These are phyloP conservation scores for Sporothrix pallida DNA, from an alignment of 2,329 filamentous ascomycete genomes.

Conservation along the genomic window DNA sequence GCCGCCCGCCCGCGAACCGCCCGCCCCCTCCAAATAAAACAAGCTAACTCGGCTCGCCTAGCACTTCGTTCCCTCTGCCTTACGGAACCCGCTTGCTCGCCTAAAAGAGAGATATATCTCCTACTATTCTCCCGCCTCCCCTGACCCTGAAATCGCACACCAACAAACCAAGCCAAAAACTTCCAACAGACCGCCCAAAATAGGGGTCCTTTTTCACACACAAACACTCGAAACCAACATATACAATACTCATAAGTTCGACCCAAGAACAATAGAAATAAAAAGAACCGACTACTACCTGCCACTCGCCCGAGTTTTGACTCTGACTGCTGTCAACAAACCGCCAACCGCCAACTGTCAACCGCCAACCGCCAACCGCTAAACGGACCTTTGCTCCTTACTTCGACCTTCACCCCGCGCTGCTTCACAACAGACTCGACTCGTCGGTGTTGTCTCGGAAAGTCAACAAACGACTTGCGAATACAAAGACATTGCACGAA, in stretches of 20 bases:
- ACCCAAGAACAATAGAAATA: background rate
- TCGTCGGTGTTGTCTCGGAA: constrained; percentile 1
- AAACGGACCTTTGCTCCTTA: background rate
- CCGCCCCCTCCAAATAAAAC: constrained; percentile 16
- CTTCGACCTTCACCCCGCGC: background rate
- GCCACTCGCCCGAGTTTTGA: background rate
- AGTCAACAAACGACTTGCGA: background rate
- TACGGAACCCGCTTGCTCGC: constrained; percentile 13
- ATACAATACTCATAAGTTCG: background rate
- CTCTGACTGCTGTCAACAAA: background rate
- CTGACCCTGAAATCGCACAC: constrained; percentile 7
- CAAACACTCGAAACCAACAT: background rate
- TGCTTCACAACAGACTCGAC: too few species aligned
- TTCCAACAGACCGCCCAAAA: constrained; percentile 15
- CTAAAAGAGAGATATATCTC: constrained; percentile 25
- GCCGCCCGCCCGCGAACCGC: constrained; percentile 17
- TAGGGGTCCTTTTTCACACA: background rate
- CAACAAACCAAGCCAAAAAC: background rate
- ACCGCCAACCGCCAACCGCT: background rate
- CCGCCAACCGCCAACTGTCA: background rate
- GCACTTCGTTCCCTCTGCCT: constrained; percentile 25
- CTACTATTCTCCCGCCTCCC: constrained; percentile 5
- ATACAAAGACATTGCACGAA: background rate
- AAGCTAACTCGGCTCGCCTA: constrained; percentile 26
- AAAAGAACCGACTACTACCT: constrained; percentile 5